A percentile compares a stretch with the other conserved stretches of the same genome.
These are phyloP conservation scores for Exophiala sp. DNA, from an alignment of 2,329 filamentous ascomycete genomes.

Conservation along the genomic window DNA sequence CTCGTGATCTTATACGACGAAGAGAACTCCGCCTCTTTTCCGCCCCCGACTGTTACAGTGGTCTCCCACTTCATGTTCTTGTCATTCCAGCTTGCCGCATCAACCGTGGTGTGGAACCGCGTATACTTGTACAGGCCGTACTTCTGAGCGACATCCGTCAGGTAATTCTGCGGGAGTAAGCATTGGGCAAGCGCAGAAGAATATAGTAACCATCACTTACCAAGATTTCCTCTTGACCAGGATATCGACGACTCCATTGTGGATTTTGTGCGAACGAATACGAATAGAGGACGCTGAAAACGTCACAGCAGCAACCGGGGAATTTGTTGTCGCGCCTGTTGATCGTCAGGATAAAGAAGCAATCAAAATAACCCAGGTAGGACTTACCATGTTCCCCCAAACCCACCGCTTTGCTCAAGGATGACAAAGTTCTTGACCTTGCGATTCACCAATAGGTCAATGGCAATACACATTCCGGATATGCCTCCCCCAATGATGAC, in stretches of 20 bases:
- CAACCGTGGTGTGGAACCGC: conserved; percentile 56
- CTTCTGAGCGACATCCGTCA: conserved; percentile 36
- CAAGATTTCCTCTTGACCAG: conserved; percentile 59
- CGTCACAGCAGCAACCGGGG: conserved; percentile 52
- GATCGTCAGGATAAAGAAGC: no score
- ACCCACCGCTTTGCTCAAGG: conserved; percentile 52
- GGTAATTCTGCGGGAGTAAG: conserved; percentile 41
- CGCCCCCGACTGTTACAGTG: conserved; percentile 50
- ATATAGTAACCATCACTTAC: conserved; percentile 29
- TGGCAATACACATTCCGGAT: conserved; percentile 40
- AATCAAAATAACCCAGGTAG: no score
- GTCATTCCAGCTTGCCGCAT: conserved; percentile 56
- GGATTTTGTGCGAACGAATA: conserved; percentile 60
- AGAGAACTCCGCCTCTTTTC: conserved; percentile 57
- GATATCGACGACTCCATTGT: conserved; percentile 56
- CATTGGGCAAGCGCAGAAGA: neutral
- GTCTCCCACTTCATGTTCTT: conserved; percentile 50
- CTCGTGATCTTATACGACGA: conserved; percentile 52
- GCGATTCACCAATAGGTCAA: conserved; percentile 52
- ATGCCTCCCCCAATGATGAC: conserved; percentile 57
- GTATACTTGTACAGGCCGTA: conserved; percentile 52
- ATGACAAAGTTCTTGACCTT: conserved; percentile 55
- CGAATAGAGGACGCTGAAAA: conserved; percentile 55
- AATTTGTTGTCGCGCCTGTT: conserved; percentile 29
- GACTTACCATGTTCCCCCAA: conserved; percentile 36